Evolutionary conservation across 2,329 filamentous ascomycete species (phyloP).

Genomic region (Cucurbitaria berberidis): DNA sequence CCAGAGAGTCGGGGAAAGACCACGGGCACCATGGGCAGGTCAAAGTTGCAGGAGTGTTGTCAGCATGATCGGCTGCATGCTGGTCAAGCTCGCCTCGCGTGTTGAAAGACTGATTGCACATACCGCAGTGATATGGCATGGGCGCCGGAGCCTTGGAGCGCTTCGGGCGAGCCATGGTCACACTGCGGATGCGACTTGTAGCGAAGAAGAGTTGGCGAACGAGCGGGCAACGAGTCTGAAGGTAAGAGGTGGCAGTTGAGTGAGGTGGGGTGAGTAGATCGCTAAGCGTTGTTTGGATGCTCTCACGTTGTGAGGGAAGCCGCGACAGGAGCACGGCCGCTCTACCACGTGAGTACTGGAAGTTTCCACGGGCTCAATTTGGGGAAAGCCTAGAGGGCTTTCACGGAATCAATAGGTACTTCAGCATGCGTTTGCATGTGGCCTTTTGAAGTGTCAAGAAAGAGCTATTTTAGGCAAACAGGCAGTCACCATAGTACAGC

Average conservation of each 20-base stretch:
- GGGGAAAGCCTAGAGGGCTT: neutral
- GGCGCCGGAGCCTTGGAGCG: neutral
- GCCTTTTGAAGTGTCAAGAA: too few species aligned
- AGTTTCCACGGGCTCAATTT: neutral
- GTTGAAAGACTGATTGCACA: slow-evolving; percentile 23
- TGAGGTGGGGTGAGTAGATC: neutral
- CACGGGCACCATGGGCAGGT: slow-evolving; percentile 21
- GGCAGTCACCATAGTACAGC: too few species aligned
- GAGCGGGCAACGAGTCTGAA: neutral
- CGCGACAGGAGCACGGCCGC: neutral
- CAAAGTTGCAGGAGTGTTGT: slow-evolving; percentile 1
- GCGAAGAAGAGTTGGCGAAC: neutral
- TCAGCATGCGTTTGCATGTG: too few species aligned
- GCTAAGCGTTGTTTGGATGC: slow-evolving; percentile 1
- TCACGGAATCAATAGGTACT: neutral
- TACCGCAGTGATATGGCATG: slow-evolving; percentile 18
- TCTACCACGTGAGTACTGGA: neutral
- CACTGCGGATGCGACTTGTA: neutral
- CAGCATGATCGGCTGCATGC: slow-evolving; percentile 23
- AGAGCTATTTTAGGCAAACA: too few species aligned
- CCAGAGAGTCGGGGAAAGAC: slow-evolving; percentile 24
- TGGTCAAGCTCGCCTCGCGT: slow-evolving; percentile 14
- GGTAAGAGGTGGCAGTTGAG: neutral
- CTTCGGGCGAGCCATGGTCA: neutral
- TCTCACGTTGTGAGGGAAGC: slow-evolving; percentile 4